Evolutionary conservation across 2,329 filamentous ascomycete genomes (phyloP), one percentile per base, ranked within the genome.

Genomic region (Colletotrichum liaoningense): DNA sequence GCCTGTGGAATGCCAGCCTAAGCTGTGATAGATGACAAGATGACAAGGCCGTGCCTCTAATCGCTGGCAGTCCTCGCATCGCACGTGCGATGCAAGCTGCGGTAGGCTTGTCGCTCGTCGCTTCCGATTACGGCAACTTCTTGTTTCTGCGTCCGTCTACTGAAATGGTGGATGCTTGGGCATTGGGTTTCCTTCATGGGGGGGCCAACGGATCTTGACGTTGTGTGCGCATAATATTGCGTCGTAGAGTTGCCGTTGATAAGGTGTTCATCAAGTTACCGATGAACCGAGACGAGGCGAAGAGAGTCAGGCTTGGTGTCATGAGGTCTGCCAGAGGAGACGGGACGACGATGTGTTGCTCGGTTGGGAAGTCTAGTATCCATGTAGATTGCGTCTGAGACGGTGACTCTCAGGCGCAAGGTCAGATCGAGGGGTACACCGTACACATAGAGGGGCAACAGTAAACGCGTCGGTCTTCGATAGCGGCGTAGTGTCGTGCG

Each of bases 371-470:
- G 63, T 55, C 33, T 55, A 46, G 55, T 9, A 65, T 46, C 30
- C 63, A 62, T 67, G 56, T 55, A 19, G 28, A 58, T 30, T 19
- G 24, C 24, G 58, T 68, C 65, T 63, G 64, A 22, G 52, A 63
- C 56, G 38, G 38, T n/a, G 35, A 60, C 42, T 49, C 59, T 30
- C 33, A 28, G 42, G 35, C 54, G 67, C 66, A 55, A 12, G 22
- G 35, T 22, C 57, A 33, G 22, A 26, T 19, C 12, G 57, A 28
- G 49, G 67, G 24, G 46, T 19, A 19, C 46, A n/a, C n/a, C 24
- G 46, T 19, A 19, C 46, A n/a, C n/a, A 35, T 6, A n/a, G 55
- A 30, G 3, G 22, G 33, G 54, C 55, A 38, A 60, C 42, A 33
- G 52, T 63, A 67, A 60, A 59, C 30, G 57, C 54, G 28, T 55